phyloP scores from a whole-genome alignment of 495 filamentous ascomycete species.

The Bacidia gigantensis region DNA sequence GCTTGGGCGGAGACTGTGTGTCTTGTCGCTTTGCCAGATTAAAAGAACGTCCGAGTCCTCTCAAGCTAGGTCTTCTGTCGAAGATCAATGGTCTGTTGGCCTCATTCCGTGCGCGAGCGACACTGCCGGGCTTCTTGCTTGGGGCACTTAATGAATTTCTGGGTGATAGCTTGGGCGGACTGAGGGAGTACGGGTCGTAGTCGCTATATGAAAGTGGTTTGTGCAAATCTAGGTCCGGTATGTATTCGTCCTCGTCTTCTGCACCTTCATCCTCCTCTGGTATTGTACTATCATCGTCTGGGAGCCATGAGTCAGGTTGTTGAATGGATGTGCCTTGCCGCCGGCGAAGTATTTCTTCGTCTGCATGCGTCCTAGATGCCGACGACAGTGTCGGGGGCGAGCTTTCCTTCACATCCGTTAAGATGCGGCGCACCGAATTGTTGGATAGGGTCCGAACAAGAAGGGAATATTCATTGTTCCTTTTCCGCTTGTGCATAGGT shows the following conservation, averaged over 20 bases:
- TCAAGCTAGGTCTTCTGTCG: slow-evolving; percentile 7
- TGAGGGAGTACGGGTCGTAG: slow-evolving; percentile 18
- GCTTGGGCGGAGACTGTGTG: slow-evolving; percentile 4
- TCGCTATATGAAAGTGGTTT: slow-evolving; percentile 12
- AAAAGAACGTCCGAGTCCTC: slow-evolving; percentile 8
- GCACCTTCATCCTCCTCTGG: neutral
- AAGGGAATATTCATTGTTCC: neutral
- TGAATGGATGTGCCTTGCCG: slow-evolving; percentile 3
- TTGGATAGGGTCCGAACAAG: neutral
- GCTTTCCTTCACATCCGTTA: neutral
- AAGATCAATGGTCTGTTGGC: slow-evolving; percentile 2
- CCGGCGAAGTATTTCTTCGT: neutral
- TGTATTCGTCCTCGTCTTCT: slow-evolving; percentile 13
- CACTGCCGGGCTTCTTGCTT: slow-evolving; percentile 11
- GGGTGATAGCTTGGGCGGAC: slow-evolving; percentile 13
- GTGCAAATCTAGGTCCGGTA: slow-evolving; percentile 11
- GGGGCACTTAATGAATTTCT: slow-evolving; percentile 10
- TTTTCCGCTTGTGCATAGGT: slow-evolving; percentile 22
- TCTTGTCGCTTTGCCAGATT: slow-evolving; percentile 13
- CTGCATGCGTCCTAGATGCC: neutral
- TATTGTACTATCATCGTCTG: slow-evolving; percentile 8
- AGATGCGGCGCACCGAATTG: neutral
- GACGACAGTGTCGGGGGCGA: neutral
- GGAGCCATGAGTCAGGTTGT: slow-evolving; percentile 17
- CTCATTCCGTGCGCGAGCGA: slow-evolving; percentile 12